Conservation (phyloP, 176 grass and related monocot species). For the Zoysia pacifica region DNA sequence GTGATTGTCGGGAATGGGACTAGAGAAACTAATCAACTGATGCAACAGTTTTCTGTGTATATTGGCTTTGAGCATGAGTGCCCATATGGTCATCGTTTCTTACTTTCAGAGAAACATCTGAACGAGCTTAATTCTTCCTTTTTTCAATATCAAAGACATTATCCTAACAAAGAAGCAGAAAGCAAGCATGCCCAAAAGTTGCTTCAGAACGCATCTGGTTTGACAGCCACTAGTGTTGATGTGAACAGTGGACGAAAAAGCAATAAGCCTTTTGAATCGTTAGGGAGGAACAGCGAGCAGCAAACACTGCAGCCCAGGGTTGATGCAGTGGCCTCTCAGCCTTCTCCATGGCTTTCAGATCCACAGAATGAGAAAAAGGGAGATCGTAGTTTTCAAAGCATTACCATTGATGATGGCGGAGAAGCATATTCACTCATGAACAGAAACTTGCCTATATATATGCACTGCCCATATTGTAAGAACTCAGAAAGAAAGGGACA, state of each 20-base stretch:
- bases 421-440: slow-evolving; percentile 86
- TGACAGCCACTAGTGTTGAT: slow-evolving; percentile 14
- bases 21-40: slow-evolving; percentile 51
- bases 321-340: slow-evolving; percentile 11
- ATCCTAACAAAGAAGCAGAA: slow-evolving; percentile 50
- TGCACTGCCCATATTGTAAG: slow-evolving; percentile 91
- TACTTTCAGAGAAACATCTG: slow-evolving; percentile 80
- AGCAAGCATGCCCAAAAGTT: slow-evolving; percentile 51
- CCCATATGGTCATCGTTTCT: slow-evolving; percentile 85
- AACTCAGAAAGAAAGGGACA: slow-evolving; percentile 49
- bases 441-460: slow-evolving; percentile 92
- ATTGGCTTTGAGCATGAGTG: slow-evolving; percentile 95
- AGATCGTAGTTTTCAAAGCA: slow-evolving; percentile 44
- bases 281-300: slow-evolving; percentile 52
- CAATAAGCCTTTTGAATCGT: slow-evolving; percentile 41
- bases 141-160: slow-evolving; percentile 38
- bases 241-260: slow-evolving; percentile 42
- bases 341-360: slow-evolving; percentile 42
- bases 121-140: slow-evolving; percentile 58
- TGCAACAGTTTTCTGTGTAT: slow-evolving; percentile 56
- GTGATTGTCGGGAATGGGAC: slow-evolving; percentile 55
- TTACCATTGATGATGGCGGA: slow-evolving; percentile 65
- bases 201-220: slow-evolving; percentile 43
- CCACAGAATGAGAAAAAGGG: slow-evolving; percentile 44
- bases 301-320: slow-evolving; percentile 33